Evolutionary conservation across 305 asterid species (phyloP).

Genomic region (Fraxinus paxiana): DNA sequence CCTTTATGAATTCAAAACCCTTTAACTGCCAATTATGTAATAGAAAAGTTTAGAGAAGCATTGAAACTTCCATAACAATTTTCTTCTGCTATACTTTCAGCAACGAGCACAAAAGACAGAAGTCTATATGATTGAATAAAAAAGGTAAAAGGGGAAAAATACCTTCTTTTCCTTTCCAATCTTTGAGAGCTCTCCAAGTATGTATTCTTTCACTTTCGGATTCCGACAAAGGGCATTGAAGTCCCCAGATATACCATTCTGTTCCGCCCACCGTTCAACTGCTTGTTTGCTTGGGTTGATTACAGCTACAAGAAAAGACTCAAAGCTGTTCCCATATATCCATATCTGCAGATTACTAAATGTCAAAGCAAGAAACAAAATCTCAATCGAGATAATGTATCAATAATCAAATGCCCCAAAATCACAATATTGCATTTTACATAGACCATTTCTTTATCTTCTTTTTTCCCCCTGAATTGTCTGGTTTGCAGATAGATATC

Average conservation of each 20-base stretch:
- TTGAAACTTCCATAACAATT: neutral
- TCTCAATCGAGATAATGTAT: neutral
- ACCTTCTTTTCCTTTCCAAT: slow-evolving; percentile 81
- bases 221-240: slow-evolving; percentile 61
- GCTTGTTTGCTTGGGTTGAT: slow-evolving; percentile 65
- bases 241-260: slow-evolving; percentile 62
- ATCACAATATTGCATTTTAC: neutral
- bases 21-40: slow-evolving; percentile 52
- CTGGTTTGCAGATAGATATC: slow-evolving; percentile 3
- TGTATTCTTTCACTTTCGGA: slow-evolving; percentile 55
- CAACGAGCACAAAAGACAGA: slow-evolving; percentile 2
- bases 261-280: slow-evolving; percentile 69
- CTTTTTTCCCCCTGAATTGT: neutral
- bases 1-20: slow-evolving; percentile 80
- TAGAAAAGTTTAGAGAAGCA: slow-evolving; percentile 16
- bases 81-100: neutral
- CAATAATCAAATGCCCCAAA: slow-evolving; percentile 8
- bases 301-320: slow-evolving; percentile 77
- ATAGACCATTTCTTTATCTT: neutral
- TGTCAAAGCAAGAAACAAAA: slow-evolving; percentile 6
- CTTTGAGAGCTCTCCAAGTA: slow-evolving; percentile 67
- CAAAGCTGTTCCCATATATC: slow-evolving; percentile 89
- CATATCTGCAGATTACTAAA: slow-evolving; percentile 57
- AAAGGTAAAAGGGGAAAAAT: slow-evolving; percentile 10
- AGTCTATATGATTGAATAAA: neutral